Evolutionary conservation across 73 alveolate species (phyloP), one percentile per base, ranked within the genome.

Genomic region (Stentor coeruleus): DNA sequence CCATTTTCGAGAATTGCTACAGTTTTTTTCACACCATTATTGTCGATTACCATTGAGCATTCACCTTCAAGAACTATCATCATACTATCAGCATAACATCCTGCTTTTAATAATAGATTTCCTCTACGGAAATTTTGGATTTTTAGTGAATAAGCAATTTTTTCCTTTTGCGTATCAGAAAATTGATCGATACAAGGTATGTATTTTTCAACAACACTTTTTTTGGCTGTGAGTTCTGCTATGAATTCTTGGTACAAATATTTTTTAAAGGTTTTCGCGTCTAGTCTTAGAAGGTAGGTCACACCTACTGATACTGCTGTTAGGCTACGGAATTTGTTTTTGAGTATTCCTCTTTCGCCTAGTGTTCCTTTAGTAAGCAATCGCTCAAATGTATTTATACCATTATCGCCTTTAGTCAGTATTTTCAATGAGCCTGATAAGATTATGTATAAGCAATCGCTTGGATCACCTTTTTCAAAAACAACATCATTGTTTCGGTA

Each of bases 1-100:
- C 73, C 73, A 20, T 57, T 57, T 57, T 57, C 73, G 15, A 57
- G 73, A 20, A n/a, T 57, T 31, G 73, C 73, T 57, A 57, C 73
- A n/a, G 28, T 57, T 57, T 31, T 57, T 2, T 57, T 57, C 15
- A 57, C 28, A 57, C 28, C 28, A 1, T 31, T 31, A 20, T 57
- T 31, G 15, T 57, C 28, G 28, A 57, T 20, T 31, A 31, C 28
- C 73, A 57, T 57, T 20, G 28, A n/a, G 28, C 73, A 57, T 2
- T 57, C 73, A n/a, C 73, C 73, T 57, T 57, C 73, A 20, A 57
- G 28, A 0, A 57, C 28, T 20, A 57, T 31, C 28, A 57, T n/a
- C 73, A 57, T 57, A 20, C 28, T 57, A 20, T 57, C 73, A 2
- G 73, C 28, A 20, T 20, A 57, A 0, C 0, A 1, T 57, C 73